Base-by-base conservation (phyloP, 2,329 filamentous ascomycete genomes). In the Phaeosphaeria sp. region DNA sequence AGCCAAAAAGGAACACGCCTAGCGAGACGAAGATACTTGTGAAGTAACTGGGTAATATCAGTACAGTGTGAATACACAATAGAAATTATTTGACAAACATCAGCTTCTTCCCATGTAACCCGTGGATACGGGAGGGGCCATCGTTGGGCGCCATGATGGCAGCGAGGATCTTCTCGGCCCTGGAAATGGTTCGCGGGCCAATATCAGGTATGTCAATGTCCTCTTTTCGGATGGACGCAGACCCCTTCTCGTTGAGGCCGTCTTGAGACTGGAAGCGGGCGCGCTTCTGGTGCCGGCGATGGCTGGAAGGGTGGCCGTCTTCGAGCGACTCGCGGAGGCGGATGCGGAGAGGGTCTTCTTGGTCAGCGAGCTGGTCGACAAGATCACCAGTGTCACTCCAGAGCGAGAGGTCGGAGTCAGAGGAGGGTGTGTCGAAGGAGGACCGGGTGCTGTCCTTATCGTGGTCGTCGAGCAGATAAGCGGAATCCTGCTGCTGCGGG, bases 341-440 rank as follows among this genome's bases (percentile, higher is more conserved):
- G 68, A 88, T 86, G 68, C 87, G 88, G 67, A 96, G 84, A 58
- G 92, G 91, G 77, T 97, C 92, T 79, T 94, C 88, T 72, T 89
- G 88, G 82, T 91, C 89, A 72, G 87, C 90, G 69, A 93, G 84
- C 84, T 96, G 94, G 81, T 97, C 94, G 72, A 92, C 92, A 71
- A 98, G 87, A 79, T 98, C 95, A 73, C 93, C 94, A 46, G 94
- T 97, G 78, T 97, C 93, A 74, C 91, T 93, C 93, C 92, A 97
- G 69, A 91, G 87, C 58, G 89, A 92, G 78, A 91, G 91, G 71
- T 90, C 87, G 60, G 87, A 90, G 76, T 83, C 83, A 59, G 77
- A 82, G 63, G 85, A 87, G 55, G 83, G 83, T 71, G 78, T 78
- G 70, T 81, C 80, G 61, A 79, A 80, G 72, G 85, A 87, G 66